These are phyloP conservation scores for Phialemonium atrogriseum DNA, from an alignment of 2,329 filamentous ascomycete species.

Conservation along the genomic window DNA sequence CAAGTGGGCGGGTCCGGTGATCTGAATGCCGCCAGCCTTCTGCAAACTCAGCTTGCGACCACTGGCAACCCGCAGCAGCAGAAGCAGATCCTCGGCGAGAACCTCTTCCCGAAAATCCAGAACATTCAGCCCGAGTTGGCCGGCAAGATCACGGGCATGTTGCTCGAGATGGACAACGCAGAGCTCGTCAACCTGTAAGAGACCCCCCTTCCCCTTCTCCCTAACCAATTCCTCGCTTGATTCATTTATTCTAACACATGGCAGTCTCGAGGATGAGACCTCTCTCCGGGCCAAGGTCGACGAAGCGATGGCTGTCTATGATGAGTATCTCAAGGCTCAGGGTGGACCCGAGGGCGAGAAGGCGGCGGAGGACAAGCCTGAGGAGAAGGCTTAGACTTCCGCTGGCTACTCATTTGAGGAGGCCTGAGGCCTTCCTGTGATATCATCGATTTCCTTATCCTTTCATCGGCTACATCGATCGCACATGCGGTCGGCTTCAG, in stretches of 20 bases:
- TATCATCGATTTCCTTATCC: constrained; percentile 14
- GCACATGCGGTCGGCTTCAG: constrained; percentile 11
- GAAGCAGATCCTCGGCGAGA: constrained; percentile 98
- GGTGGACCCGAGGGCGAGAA: constrained; percentile 29
- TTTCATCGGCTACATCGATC: constrained; percentile 1
- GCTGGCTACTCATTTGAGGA: no score
- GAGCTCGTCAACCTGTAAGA: constrained; percentile 95
- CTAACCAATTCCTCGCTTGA: no score
- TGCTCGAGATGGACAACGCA: constrained; percentile 96
- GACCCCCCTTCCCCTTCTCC: no score
- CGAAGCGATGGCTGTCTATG: constrained; percentile 93
- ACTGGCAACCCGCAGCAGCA: constrained; percentile 62
- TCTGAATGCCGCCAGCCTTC: constrained; percentile 31
- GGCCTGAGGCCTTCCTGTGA: no score
- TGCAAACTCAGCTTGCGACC: constrained; percentile 50
- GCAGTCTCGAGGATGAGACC: constrained; percentile 78
- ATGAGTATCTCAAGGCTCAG: constrained; percentile 96
- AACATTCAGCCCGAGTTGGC: constrained; percentile 89
- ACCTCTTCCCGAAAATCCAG: constrained; percentile 97
- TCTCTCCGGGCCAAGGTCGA: constrained; percentile 94
- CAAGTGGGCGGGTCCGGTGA: constrained; percentile 27
- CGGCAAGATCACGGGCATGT: constrained; percentile 99
- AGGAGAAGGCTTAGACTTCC: constrained; percentile 37
- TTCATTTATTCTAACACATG: constrained; percentile 6
- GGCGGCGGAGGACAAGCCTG: constrained; percentile 33